phyloP scores from a whole-genome alignment of 2,329 filamentous ascomycete genomes.

The Trichoderma koningii region DNA sequence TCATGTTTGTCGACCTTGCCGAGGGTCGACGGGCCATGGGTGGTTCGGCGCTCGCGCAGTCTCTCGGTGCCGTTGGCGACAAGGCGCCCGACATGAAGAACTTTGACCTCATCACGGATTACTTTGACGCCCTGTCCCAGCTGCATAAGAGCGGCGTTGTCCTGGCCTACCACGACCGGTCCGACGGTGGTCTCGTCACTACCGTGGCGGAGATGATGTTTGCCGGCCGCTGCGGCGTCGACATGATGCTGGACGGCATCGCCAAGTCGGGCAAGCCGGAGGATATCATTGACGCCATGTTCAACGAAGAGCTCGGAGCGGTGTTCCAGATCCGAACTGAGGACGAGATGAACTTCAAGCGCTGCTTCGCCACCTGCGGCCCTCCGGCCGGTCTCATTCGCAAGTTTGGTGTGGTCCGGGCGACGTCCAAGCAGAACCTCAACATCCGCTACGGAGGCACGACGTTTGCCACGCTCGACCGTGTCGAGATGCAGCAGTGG shows the following conservation, averaged over 20 bases:
- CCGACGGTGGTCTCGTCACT: conserved; percentile 88
- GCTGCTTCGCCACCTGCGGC: conserved; percentile 88
- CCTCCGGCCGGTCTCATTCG: conserved; percentile 79
- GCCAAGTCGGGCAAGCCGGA: conserved; percentile 62
- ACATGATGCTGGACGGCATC: conserved; percentile 78
- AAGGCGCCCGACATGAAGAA: conserved; percentile 85
- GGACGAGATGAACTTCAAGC: conserved; percentile 81
- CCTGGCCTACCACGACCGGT: conserved; percentile 91
- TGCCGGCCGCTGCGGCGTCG: conserved; percentile 84
- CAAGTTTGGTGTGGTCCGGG: conserved; percentile 77
- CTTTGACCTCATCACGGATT: conserved; percentile 78
- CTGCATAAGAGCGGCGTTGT: conserved; percentile 65
- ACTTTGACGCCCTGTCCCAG: conserved; percentile 79
- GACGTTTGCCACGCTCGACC: conserved; percentile 67
- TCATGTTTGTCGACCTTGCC: conserved; percentile 90
- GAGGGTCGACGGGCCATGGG: conserved; percentile 79
- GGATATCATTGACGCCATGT: conserved; percentile 74
- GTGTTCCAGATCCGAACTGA: conserved; percentile 91
- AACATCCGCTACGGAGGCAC: conserved; percentile 71
- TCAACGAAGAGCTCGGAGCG: conserved; percentile 95
- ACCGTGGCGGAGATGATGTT: conserved; percentile 98
- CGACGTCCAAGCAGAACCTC: conserved; percentile 70
- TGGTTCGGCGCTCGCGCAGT: conserved; percentile 88
- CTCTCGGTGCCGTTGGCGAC: conserved; percentile 81
- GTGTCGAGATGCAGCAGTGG: conserved; percentile 76